A percentile compares a stretch with the other conserved stretches of the same genome.
Conservation (phyloP, 2,329 filamentous ascomycete genomes). For the Penicillium psychrosexuale region DNA sequence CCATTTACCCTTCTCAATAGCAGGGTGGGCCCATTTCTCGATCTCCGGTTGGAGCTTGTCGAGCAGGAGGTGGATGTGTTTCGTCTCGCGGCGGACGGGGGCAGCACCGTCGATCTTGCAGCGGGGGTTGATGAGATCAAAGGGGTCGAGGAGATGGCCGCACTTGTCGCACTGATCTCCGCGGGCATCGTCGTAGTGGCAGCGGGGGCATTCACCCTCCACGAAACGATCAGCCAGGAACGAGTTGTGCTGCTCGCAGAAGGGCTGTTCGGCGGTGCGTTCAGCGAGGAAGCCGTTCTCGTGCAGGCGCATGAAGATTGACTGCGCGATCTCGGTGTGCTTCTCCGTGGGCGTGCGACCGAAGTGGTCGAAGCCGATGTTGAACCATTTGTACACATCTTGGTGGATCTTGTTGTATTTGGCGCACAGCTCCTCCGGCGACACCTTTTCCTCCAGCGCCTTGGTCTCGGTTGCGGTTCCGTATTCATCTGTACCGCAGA, state of each 20-base stretch:
- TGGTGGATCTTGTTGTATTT: slow-evolving; percentile 91
- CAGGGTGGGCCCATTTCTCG: slow-evolving; percentile 71
- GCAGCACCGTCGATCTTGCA: slow-evolving; percentile 88
- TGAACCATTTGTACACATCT: slow-evolving; percentile 93
- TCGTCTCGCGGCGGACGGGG: slow-evolving; percentile 76
- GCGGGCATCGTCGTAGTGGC: slow-evolving; percentile 64
- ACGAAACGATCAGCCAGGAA: slow-evolving; percentile 78
- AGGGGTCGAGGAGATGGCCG: slow-evolving; percentile 67
- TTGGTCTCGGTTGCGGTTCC: slow-evolving; percentile 95
- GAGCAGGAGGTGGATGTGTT: slow-evolving; percentile 84
- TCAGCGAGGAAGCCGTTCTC: slow-evolving; percentile 87
- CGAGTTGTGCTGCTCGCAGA: slow-evolving; percentile 63
- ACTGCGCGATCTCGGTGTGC: slow-evolving; percentile 89
- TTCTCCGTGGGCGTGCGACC: slow-evolving; percentile 84
- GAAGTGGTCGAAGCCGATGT: slow-evolving; percentile 91
- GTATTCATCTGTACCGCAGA: slow-evolving; percentile 92
- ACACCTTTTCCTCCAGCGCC: slow-evolving; percentile 81
- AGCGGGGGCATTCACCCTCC: slow-evolving; percentile 48
- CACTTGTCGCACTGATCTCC: slow-evolving; percentile 75
- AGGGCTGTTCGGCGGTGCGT: slow-evolving; percentile 82
- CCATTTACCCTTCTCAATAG: slow-evolving; percentile 65
- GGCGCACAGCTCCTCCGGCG: slow-evolving; percentile 78
- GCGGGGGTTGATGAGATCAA: slow-evolving; percentile 75
- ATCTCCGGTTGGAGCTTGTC: slow-evolving; percentile 78
- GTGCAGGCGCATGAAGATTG: slow-evolving; percentile 83